Evolutionary conservation across 805 yeast species (phyloP), one percentile per base, ranked within the genome.

Genomic region (Starmerella asiatica): DNA sequence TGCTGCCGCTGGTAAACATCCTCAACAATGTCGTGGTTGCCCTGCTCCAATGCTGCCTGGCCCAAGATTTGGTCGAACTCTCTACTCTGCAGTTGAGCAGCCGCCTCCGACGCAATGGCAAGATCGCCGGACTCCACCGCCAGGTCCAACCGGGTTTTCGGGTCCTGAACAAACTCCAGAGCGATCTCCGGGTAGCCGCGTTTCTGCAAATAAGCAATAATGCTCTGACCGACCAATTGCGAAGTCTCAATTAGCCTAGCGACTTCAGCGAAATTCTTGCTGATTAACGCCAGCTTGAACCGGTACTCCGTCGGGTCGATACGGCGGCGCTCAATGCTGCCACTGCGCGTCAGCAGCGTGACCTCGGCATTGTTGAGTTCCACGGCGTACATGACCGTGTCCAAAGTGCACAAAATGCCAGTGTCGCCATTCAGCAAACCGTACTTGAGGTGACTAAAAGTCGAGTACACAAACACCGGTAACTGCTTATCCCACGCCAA

Each of bases 161-260:
- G 79, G 58, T 91, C 98, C 62, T 85, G 80, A 39, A 91, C 98
- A 56, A 91, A 93, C 61, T 88, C 96, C 46, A 91, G 69, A 2
- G 99, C 98, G 60, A 91, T 77, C 62, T 91, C 99, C 21, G 98
- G 97, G 58, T 79, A 88, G 2, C 98, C 99, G 56, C 83, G 75
- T 65, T 86, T 79, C 60, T 91, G 94, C 55, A 91, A 70, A 59
- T 88, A 91, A 3, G 93, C 91, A 58, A 91, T 86, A 56, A 91
- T 91, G 59, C 86, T 84, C 65, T 93, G 96, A 48, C 99, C 99
- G 38, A 91, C 98, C 56, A 91, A 70, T 55, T 82, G 85, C 18
- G 97, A 86, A 43, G 71, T 75, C 56, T 75, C 77, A 60, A 91
- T 91, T 50, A 91, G 75, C 50, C 94, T 73, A 50, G 86, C 69